Conservation (phyloP, 2,329 filamentous ascomycete species). For the Graphilbum ipis-grandicollis region DNA sequence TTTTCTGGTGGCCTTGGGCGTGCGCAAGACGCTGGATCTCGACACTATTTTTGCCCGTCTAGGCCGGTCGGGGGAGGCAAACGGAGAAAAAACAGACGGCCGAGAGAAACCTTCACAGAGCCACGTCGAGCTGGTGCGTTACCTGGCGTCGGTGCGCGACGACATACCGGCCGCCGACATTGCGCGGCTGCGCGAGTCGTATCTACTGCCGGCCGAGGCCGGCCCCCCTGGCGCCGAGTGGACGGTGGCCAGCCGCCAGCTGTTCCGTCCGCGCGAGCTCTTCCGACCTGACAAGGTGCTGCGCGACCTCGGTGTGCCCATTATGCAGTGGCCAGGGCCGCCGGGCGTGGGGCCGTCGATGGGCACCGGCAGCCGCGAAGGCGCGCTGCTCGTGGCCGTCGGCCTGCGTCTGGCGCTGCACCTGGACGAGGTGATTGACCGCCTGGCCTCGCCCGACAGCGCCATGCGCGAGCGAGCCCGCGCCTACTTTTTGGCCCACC, state of each 20-base stretch:
- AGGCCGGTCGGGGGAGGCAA: too few species aligned
- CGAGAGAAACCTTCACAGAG: slow-evolving; percentile 29
- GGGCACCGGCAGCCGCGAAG: slow-evolving; percentile 50
- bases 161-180: slow-evolving; percentile 80
- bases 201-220: slow-evolving; percentile 66
- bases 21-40: slow-evolving; percentile 88
- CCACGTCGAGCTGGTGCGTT: slow-evolving; percentile 87
- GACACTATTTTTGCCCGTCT: slow-evolving; percentile 85
- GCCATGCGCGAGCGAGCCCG: slow-evolving; percentile 50
- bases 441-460: slow-evolving; percentile 50
- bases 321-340: slow-evolving; percentile 65
- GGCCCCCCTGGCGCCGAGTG: slow-evolving; percentile 37
- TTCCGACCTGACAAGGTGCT: slow-evolving; percentile 63
- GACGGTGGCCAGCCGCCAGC: slow-evolving; percentile 28
- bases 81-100: too few species aligned
- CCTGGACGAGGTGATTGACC: slow-evolving; percentile 55
- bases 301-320: slow-evolving; percentile 51
- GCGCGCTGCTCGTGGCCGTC: slow-evolving; percentile 51
- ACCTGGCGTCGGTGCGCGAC: slow-evolving; percentile 72
- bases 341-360: slow-evolving; percentile 32
- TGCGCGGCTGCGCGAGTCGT: slow-evolving; percentile 56
- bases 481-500: slow-evolving; percentile 67
- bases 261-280: slow-evolving; percentile 62
- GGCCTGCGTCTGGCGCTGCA: slow-evolving; percentile 58
- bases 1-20: slow-evolving; percentile 65